Base-by-base conservation (phyloP, 441 rosid genomes). In the Viola pubescens region DNA sequence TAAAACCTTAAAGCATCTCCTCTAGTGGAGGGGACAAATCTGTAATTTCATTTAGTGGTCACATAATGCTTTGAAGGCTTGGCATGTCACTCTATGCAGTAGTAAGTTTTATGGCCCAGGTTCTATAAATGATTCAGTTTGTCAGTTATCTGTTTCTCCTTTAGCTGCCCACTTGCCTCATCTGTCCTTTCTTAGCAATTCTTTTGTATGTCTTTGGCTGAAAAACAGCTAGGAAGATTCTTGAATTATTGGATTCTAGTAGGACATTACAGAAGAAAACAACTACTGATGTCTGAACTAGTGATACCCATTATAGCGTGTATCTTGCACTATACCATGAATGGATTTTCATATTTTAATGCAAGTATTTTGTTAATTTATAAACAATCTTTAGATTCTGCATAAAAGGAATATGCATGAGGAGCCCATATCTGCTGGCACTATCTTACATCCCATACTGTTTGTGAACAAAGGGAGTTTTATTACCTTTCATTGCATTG, bases 171-270 rank as follows among this genome's bases (percentile, higher is more conserved):
- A 52, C 9, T 37, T 38, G 60, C 56, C 41, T 1, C 43, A 41
- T 10, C 3, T 48, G 38, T 16, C 50, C 45, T 61, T 40, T 61
- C 11, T 12, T 58, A 54, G 64, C 38, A 46, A 10, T 39, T 59
- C 26, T 46, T 12, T 37, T 60, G 52, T 44, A 37, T 47, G 63
- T 48, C 50, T 65, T 43, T 52, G 6, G 44, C 13, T 43, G n/a
- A 13, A 45, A 45, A 37, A 40, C 1, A 39, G 47, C 37, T 40
- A 48, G 38, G 55, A 26, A 34, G 45, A 62, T 12, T 53, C n/a
- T 4, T 46, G 49, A 9, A 54, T 47, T 48, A 40, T 54, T 40
- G 46, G 41, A 56, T 49, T 49, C 37, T 34, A 5, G 26, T n/a
- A 6, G 46, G 7, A 6, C 10, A 6, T 12, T 37, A 44, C 43